phyloP scores from a whole-genome alignment of 2,329 filamentous ascomycete genomes.

The Pseudogymnoascus sp. region DNA sequence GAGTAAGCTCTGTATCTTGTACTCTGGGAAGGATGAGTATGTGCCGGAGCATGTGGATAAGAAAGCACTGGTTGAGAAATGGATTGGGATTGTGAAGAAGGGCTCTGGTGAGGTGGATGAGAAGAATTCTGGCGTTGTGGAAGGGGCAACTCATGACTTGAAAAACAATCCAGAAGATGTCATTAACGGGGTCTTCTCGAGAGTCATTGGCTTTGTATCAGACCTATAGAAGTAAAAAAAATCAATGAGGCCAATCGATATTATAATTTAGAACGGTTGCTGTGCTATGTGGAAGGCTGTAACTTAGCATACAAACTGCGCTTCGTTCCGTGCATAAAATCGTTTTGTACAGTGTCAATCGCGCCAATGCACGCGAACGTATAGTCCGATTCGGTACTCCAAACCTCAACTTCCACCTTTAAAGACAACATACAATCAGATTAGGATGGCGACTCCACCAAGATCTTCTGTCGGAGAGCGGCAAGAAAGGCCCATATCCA shows the following conservation, averaged over 20 bases:
- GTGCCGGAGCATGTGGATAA: slow-evolving; percentile 42
- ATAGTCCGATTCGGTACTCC: slow-evolving; percentile 3
- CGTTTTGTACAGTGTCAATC: background rate
- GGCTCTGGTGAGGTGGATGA: slow-evolving; percentile 42
- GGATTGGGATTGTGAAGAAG: slow-evolving; percentile 37
- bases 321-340: background rate
- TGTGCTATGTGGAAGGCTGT: background rate
- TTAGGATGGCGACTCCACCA: background rate
- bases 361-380: background rate
- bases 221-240: slow-evolving; percentile 1
- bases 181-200: background rate
- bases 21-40: slow-evolving; percentile 44
- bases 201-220: background rate
- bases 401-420: background rate
- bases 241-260: background rate
- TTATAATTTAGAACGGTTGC: background rate
- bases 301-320: background rate
- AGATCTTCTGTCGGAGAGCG: background rate
- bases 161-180: slow-evolving; percentile 20
- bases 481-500: background rate
- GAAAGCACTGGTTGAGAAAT: slow-evolving; percentile 39
- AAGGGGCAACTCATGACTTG: slow-evolving; percentile 44
- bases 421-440: background rate
- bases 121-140: slow-evolving; percentile 40
- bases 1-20: slow-evolving; percentile 42